Evolutionary conservation across 2,329 filamentous ascomycete species (phyloP).

Genomic region (Fusarium ambrosium): DNA sequence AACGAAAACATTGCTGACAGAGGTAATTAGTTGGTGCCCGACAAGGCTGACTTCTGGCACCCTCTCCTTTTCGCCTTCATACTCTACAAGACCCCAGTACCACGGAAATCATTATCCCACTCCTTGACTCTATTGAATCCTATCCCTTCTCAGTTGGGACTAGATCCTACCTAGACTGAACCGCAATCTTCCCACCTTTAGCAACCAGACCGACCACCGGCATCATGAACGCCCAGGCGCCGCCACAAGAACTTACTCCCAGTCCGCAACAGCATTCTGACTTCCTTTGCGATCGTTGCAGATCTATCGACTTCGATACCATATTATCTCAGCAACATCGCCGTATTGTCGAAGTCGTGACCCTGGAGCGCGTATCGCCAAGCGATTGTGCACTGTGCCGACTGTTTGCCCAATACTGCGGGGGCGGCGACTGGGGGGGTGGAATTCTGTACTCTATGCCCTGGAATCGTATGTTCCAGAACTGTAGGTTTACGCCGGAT

Average conservation of each 20-base stretch:
- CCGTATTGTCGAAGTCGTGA: too few species aligned
- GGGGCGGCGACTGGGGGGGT: neutral
- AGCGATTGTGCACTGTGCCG: neutral
- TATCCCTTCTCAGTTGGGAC: neutral
- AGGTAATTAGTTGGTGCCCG: neutral
- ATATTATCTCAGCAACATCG: neutral
- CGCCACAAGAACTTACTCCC: neutral
- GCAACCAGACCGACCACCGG: neutral
- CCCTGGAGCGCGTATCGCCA: neutral
- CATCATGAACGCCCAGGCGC: neutral
- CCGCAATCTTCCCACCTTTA: neutral
- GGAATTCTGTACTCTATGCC: neutral
- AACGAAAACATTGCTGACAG: neutral
- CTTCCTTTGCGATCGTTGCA: neutral
- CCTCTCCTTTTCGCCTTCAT: neutral
- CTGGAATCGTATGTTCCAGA: too few species aligned
- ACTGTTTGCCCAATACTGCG: neutral
- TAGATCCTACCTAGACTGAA: too few species aligned
- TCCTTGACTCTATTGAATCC: fast-evolving
- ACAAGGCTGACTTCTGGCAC: neutral
- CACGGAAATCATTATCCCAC: neutral
- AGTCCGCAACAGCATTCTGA: neutral
- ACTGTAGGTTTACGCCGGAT: too few species aligned
- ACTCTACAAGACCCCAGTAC: neutral
- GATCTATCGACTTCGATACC: neutral